Evolutionary conservation across 176 grass and related monocot species (phyloP).

Genomic region (Triticum urartu): DNA sequence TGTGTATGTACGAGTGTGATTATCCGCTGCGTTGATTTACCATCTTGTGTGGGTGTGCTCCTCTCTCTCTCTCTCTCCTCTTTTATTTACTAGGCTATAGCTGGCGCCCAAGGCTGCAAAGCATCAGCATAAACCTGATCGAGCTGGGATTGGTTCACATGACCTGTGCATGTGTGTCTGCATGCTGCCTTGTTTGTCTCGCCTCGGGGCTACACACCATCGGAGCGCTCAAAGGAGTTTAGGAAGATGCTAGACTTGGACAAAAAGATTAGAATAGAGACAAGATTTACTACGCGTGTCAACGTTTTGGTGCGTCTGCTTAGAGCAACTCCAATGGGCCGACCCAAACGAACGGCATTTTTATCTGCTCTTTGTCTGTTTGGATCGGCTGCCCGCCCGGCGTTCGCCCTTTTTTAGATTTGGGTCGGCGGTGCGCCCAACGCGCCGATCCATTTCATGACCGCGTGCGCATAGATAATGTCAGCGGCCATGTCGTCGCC

Average conservation of each 20-base stretch:
- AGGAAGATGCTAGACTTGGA: not conserved
- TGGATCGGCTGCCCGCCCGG: too few species aligned
- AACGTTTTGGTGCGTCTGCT: not conserved
- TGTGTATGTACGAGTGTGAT: not conserved
- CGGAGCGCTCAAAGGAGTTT: conserved; percentile 21
- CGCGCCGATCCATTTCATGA: too few species aligned
- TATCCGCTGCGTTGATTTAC: not conserved
- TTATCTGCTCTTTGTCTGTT: too few species aligned
- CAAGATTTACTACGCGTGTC: not conserved
- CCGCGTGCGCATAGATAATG: too few species aligned
- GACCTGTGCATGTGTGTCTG: not conserved
- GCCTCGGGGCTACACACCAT: conserved; percentile 33
- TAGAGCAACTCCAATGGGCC: too few species aligned
- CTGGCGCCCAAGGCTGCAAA: conserved; percentile 31
- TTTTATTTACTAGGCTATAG: not conserved
- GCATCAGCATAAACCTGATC: not conserved
- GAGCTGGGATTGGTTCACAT: not conserved
- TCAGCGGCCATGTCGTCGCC: too few species aligned
- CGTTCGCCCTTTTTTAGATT: too few species aligned
- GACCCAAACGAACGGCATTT: too few species aligned
- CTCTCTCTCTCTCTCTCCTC: not conserved
- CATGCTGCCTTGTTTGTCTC: conserved; percentile 28
- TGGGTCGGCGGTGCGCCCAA: too few species aligned
- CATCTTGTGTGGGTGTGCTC: not conserved
- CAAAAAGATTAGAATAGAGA: not conserved